Evolutionary conservation across 176 grass and related monocot genomes (phyloP), one percentile per base, ranked within the genome.

Genomic region (Thinopyrum elongatum): DNA sequence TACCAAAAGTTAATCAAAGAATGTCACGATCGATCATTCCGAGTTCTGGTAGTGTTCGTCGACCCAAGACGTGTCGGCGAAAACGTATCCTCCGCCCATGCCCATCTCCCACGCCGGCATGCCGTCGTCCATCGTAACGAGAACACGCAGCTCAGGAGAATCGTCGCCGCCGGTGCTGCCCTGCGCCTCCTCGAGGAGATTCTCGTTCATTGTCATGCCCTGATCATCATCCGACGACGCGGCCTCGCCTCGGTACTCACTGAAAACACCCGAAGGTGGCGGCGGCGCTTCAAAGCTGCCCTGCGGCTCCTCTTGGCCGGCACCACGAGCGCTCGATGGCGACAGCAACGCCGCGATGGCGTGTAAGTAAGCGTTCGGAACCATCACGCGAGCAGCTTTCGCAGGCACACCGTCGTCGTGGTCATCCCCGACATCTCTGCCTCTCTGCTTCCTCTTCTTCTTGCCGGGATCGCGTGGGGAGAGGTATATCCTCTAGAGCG

Each of bases 401-500:
- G 10, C 21, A 17, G 30, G 65, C 15, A 7, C 65, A 16, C 65
- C 30, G 13, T 2, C 29, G 16, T 1, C 31, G 6, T 4, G 19
- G 4, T 65, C 63, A 0, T 65, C 17, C 49, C 62, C 47, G 2
- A 19, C 15, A 42, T 74, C 78, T 61, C 69, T 44, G 2, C 38
- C 53, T 17, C 72, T 44, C 3, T 22, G 44, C 9, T 42, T 72
- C 6, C 30, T 19, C 60, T 8, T 36, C 60, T 87, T 38, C 7
- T 71, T 26, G 4, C 1, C 2, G 19, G 36, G 2, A 9, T 67
- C 76, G 34, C 62, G 71, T 51, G 80, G 47, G 9, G 86, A 26
- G 72, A 62, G 0, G 63, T 88, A 83, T 12, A 88, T 3, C 72
- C n/a, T 88, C 49, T 65, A 78, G 27, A 88, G 29, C 64, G 77